Evolutionary conservation across 1,284 basidiomycete species (phyloP), one percentile per base, ranked within the genome.

Genomic region (Pulveroboletus sp.): DNA sequence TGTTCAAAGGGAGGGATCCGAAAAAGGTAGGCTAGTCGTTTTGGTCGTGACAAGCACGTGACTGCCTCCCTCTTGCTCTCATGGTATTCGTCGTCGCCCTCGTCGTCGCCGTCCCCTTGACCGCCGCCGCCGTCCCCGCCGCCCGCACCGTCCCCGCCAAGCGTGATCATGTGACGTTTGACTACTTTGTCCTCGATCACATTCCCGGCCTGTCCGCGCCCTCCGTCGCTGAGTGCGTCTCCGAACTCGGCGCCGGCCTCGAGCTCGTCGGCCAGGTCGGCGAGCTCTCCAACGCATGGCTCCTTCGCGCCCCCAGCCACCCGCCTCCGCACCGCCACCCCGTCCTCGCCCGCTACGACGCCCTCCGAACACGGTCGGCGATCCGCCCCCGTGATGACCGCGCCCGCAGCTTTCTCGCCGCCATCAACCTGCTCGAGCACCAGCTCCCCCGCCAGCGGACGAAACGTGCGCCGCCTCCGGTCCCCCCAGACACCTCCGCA

Each of bases 141-240:
- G 56, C 73, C 67, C 65, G 59, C 73, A 22, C 61, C 68, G 51
- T 64, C 65, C 52, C 66, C 64, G 43, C 81, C 80, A 82, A 76
- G 66, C 80, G 80, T 46, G 74, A 76, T 43, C 96, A 98, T 73
- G 74, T 81, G 63, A 87, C 90, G 10, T 91, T 98, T 74, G 81
- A 90, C 65, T 99, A 99, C 77, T 96, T 96, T 77, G 89, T 94
- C 58, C 73, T 96, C 26, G 88, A 94, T 71, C 84, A 93, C 69
- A 75, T 82, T 64, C 83, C 89, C 49, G 67, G 68, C 9, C 70
- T 74, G 47, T 28, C 52, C 33, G 78, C 78, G 36, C 77, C 79
- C 59, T 81, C 89, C 55, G 75, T 89, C 60, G 73, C 74, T 45
- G 81, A 86, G 49, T 78, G 90, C 43, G 82, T 88, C 2, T 61